These are phyloP conservation scores for Circinella umbellata DNA, from an alignment of 371 early-diverging fungal species.

Conservation along the genomic window DNA sequence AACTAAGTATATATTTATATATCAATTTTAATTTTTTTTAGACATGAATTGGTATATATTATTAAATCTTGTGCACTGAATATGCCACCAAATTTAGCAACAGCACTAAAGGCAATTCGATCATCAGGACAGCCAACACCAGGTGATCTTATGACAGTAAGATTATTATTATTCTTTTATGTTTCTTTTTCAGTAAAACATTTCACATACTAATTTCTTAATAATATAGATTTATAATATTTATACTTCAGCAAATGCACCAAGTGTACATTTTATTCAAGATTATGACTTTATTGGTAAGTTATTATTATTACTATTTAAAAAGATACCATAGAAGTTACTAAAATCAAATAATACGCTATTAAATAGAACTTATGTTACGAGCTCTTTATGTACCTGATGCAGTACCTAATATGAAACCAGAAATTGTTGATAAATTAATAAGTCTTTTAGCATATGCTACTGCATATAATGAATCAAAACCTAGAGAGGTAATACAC, in stretches of 20 bases:
- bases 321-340: background rate
- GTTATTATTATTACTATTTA: background rate
- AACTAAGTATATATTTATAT: no score
- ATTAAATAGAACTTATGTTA: conserved; percentile 46
- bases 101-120: conserved; percentile 60
- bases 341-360: background rate
- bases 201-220: no score
- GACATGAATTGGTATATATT: conserved; percentile 59
- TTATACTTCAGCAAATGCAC: conserved; percentile 47
- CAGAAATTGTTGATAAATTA: conserved; percentile 62
- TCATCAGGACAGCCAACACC: conserved; percentile 62
- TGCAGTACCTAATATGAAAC: conserved; percentile 40
- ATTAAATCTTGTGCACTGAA: conserved; percentile 55
- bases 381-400: conserved; percentile 55
- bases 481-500: conserved; percentile 21
- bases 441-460: conserved; percentile 68
- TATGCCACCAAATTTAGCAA: conserved; percentile 51
- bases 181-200: conserved; percentile 5
- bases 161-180: background rate
- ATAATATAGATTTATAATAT: conserved; percentile 45
- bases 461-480: conserved; percentile 49
- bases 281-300: conserved; percentile 64
- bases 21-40: conserved; percentile 7
- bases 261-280: conserved; percentile 56
- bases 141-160: conserved; percentile 65